phyloP scores from a whole-genome alignment of 2,329 filamentous ascomycete genomes.

The Clonostachys byssicola region DNA sequence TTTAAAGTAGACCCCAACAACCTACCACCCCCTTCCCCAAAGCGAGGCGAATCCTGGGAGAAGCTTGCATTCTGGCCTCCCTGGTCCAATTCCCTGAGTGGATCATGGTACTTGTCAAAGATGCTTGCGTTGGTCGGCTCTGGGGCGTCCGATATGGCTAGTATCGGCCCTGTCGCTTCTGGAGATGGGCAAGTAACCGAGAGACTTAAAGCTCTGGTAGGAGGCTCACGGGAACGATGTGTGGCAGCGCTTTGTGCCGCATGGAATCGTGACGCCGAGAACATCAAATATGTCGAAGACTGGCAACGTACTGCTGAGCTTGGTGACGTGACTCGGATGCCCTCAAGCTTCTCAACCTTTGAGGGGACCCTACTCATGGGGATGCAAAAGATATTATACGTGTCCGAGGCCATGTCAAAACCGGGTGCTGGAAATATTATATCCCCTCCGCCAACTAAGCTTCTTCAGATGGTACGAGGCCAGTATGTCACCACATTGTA shows the following conservation, averaged over 20 bases:
- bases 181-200: slow-evolving; percentile 59
- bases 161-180: slow-evolving; percentile 59
- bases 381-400: slow-evolving; percentile 94
- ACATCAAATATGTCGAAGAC: slow-evolving; percentile 87
- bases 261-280: slow-evolving; percentile 91
- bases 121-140: slow-evolving; percentile 80
- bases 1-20: slow-evolving; percentile 79
- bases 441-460: slow-evolving; percentile 77
- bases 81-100: slow-evolving; percentile 84
- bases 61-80: slow-evolving; percentile 96
- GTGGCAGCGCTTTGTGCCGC: slow-evolving; percentile 81
- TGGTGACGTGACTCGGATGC: slow-evolving; percentile 88
- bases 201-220: slow-evolving; percentile 70
- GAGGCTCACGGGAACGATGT: slow-evolving; percentile 76
- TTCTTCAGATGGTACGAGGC: slow-evolving; percentile 84
- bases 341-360: slow-evolving; percentile 78
- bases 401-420: slow-evolving; percentile 78
- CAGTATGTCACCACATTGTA: slow-evolving; percentile 94
- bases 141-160: slow-evolving; percentile 80
- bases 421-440: slow-evolving; percentile 74
- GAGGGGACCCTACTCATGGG: slow-evolving; percentile 77
- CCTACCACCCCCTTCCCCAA: slow-evolving; percentile 72
- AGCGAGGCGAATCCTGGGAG: slow-evolving; percentile 82
- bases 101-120: slow-evolving; percentile 84
- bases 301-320: slow-evolving; percentile 83